Conservation (phyloP, 2,329 filamentous ascomycete species). For the Boeremia lycopersici region DNA sequence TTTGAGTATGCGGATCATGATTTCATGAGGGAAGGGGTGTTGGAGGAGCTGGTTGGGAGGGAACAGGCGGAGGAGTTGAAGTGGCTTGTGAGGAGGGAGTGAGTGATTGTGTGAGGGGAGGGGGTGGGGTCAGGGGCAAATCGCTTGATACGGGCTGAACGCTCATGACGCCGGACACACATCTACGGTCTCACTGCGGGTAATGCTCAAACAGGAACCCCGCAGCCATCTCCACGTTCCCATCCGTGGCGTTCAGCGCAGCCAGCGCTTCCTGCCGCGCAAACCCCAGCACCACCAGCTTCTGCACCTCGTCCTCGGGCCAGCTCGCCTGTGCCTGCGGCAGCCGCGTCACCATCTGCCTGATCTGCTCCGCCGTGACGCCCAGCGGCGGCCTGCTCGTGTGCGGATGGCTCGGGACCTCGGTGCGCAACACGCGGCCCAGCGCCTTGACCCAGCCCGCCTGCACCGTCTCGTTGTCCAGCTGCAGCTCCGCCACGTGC, state of each 20-base stretch:
- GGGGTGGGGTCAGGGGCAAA: no score
- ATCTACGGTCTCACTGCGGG: conserved; percentile 15
- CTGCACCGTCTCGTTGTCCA: conserved; percentile 36
- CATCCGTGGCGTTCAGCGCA: conserved; percentile 56
- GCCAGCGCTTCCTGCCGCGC: conserved; percentile 53
- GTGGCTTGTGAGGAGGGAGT: conserved; percentile 48
- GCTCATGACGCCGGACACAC: neutral
- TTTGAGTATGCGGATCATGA: conserved; percentile 72
- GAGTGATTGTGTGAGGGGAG: neutral
- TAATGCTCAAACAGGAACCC: conserved; percentile 54
- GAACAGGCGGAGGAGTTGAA: conserved; percentile 57
- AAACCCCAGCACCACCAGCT: conserved; percentile 55
- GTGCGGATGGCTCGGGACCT: conserved; percentile 30
- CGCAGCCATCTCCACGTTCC: conserved; percentile 57
- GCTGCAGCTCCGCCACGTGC: conserved; percentile 28
- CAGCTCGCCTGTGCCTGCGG: conserved; percentile 44
- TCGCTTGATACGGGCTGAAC: neutral
- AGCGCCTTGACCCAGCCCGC: conserved; percentile 72
- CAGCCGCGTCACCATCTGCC: conserved; percentile 40
- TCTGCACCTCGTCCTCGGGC: conserved; percentile 50
- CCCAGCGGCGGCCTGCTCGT: conserved; percentile 26
- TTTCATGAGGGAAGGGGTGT: conserved; percentile 59
- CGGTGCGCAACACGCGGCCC: conserved; percentile 52
- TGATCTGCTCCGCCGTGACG: conserved; percentile 40
- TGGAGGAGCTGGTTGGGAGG: conserved; percentile 57